These are phyloP conservation scores for Desmodesmus armatus DNA, from an alignment of 139 green algal genomes.

Conservation along the genomic window DNA sequence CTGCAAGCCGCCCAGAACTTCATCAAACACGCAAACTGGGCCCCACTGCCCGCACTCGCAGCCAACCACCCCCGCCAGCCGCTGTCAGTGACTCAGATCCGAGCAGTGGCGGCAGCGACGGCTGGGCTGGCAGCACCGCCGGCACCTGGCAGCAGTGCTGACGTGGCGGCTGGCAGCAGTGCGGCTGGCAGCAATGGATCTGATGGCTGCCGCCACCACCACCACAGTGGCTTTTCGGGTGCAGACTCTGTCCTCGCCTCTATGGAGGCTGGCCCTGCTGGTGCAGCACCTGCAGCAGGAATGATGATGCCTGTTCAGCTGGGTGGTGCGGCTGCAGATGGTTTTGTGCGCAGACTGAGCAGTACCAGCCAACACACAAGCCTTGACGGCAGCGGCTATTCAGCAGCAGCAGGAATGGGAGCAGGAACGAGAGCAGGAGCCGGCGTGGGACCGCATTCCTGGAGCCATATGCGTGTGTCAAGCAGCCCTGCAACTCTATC, in stretches of 20 bases:
- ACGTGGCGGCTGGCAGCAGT: not conserved
- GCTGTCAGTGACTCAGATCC: not conserved
- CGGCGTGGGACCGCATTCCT: too few relatives aligned
- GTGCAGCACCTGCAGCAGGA: too few relatives aligned
- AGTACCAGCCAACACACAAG: too few relatives aligned
- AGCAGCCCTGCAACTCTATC: too few relatives aligned
- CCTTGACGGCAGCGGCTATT: too few relatives aligned
- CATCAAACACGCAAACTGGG: not conserved
- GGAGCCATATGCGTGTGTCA: too few relatives aligned
- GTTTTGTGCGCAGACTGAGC: too few relatives aligned
- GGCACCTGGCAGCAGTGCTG: not conserved
- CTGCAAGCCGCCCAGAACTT: conserved; percentile 25
- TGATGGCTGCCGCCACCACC: not conserved
- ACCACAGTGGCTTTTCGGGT: not conserved
- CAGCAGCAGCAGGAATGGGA: too few relatives aligned
- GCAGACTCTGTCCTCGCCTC: not conserved
- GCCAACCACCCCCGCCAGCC: not conserved
- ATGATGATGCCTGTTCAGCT: too few relatives aligned
- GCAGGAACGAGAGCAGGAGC: too few relatives aligned
- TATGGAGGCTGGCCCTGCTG: too few relatives aligned
- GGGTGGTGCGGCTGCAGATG: too few relatives aligned
- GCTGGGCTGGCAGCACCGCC: not conserved
- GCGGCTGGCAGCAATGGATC: not conserved
- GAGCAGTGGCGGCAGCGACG: not conserved
- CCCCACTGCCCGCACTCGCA: not conserved